These are phyloP conservation scores for Mycena sp. DNA, from an alignment of 1,284 basidiomycete species.

Conservation along the genomic window DNA sequence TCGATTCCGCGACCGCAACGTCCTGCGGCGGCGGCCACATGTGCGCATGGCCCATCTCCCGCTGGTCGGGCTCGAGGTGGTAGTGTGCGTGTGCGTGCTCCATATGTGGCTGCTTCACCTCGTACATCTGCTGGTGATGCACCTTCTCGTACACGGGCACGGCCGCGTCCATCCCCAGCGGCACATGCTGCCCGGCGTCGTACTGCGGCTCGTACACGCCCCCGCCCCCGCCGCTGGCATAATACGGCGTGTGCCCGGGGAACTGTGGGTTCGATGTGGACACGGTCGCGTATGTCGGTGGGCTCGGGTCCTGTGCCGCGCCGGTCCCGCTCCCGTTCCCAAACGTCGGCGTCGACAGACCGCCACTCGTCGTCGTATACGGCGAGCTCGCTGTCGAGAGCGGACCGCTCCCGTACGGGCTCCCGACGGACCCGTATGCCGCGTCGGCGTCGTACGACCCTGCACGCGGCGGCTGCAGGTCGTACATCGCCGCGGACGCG, in stretches of 20 bases:
- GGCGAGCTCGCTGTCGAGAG: slow-evolving; percentile 37
- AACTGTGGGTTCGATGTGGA: slow-evolving; percentile 25
- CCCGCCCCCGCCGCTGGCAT: background rate
- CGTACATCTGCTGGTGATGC: slow-evolving; percentile 3
- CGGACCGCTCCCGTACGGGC: slow-evolving; percentile 27
- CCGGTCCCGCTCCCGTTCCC: background rate
- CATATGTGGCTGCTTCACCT: slow-evolving; percentile 16
- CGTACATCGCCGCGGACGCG: slow-evolving; percentile 24
- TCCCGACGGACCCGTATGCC: slow-evolving; percentile 26
- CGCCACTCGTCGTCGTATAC: slow-evolving; percentile 38
- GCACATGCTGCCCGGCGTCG: slow-evolving; percentile 2
- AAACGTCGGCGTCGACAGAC: slow-evolving; percentile 41
- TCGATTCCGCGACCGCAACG: background rate
- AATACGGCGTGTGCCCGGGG: background rate
- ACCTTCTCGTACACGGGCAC: background rate
- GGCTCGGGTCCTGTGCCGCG: slow-evolving; percentile 32
- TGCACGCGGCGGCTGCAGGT: slow-evolving; percentile 15
- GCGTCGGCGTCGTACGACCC: slow-evolving; percentile 34
- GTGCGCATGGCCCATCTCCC: slow-evolving; percentile 1
- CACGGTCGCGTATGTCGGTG: slow-evolving; percentile 35
- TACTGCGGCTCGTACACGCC: background rate
- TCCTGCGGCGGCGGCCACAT: slow-evolving; percentile 15
- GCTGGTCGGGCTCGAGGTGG: slow-evolving; percentile 4
- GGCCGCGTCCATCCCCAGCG: slow-evolving; percentile 9
- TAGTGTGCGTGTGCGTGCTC: background rate